These are phyloP conservation scores for Euryodendron excelsum DNA, from an alignment of 148 eudicot species.

Conservation along the genomic window DNA sequence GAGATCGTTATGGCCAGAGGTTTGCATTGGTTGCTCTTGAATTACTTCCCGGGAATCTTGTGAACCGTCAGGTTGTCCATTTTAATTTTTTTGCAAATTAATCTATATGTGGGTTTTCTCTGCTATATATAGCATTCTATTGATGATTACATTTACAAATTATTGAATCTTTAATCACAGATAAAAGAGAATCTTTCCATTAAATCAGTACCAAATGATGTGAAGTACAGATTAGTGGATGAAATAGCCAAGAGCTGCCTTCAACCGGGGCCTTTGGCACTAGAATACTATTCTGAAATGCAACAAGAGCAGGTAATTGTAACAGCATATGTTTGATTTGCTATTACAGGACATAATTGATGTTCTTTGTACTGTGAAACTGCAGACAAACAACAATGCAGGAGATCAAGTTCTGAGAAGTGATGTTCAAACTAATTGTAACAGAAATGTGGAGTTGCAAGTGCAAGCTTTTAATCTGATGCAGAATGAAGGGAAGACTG, in stretches of 20 bases:
- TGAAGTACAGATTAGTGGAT: slow-evolving; percentile 54
- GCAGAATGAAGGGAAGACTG: slow-evolving; percentile 16
- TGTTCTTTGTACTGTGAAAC: background rate
- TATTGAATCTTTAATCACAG: slow-evolving; percentile 29
- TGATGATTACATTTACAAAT: background rate
- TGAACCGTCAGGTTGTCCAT: slow-evolving; percentile 46
- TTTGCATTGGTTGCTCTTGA: slow-evolving; percentile 47
- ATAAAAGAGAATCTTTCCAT: slow-evolving; percentile 44
- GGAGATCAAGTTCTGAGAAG: slow-evolving; percentile 1
- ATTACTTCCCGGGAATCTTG: slow-evolving; percentile 72
- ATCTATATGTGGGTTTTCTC: background rate
- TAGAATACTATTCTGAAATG: slow-evolving; percentile 40
- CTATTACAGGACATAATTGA: background rate
- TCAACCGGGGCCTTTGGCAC: slow-evolving; percentile 41
- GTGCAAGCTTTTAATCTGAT: background rate
- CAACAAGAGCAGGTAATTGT: slow-evolving; percentile 24
- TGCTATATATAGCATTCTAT: background rate
- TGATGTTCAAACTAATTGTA: slow-evolving; percentile 4
- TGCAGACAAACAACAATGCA: background rate
- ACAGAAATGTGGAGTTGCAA: background rate
- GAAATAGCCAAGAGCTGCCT: slow-evolving; percentile 53
- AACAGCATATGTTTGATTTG: background rate
- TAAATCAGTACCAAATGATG: slow-evolving; percentile 42
- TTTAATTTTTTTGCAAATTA: background rate
- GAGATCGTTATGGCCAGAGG: slow-evolving; percentile 63